Conservation (phyloP, 371 early-diverging fungal genomes). For the Phascolomyces articulosus region DNA sequence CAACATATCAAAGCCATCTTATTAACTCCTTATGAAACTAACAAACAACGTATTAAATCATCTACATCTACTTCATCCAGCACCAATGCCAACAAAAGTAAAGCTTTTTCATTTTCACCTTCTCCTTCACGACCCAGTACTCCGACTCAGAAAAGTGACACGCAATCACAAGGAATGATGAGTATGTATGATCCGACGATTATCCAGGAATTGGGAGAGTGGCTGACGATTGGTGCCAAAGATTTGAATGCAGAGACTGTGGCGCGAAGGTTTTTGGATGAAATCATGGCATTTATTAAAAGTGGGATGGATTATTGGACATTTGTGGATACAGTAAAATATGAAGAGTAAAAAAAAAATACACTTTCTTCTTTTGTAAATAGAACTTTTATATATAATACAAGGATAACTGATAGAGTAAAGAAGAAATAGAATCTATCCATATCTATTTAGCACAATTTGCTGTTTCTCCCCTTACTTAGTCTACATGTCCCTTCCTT, state of each 20-base stretch:
- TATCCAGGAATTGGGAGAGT: slow-evolving; percentile 29
- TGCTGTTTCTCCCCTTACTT: no score
- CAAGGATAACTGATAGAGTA: not conserved
- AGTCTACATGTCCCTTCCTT: no score
- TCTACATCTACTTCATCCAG: not conserved
- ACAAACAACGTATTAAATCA: slow-evolving; percentile 2
- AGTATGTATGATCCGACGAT: slow-evolving; percentile 28
- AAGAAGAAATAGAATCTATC: no score
- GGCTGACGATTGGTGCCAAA: slow-evolving; percentile 22
- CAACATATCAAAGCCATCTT: slow-evolving; percentile 33
- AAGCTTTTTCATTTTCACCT: not conserved
- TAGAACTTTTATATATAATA: not conserved
- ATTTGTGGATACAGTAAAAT: slow-evolving; percentile 26
- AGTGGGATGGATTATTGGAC: slow-evolving; percentile 37
- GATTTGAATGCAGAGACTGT: slow-evolving; percentile 9
- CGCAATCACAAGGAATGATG: not conserved
- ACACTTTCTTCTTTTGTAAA: not conserved
- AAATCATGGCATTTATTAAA: slow-evolving; percentile 38
- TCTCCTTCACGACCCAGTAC: no score
- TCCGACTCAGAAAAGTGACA: no score
- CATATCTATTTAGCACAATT: no score
- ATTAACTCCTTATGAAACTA: slow-evolving; percentile 29
- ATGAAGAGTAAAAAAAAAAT: slow-evolving; percentile 6
- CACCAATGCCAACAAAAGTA: not conserved
- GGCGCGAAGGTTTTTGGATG: slow-evolving; percentile 26